Evolutionary conservation across 805 yeast genomes (phyloP).

Genomic region (Starmerella vitae): DNA sequence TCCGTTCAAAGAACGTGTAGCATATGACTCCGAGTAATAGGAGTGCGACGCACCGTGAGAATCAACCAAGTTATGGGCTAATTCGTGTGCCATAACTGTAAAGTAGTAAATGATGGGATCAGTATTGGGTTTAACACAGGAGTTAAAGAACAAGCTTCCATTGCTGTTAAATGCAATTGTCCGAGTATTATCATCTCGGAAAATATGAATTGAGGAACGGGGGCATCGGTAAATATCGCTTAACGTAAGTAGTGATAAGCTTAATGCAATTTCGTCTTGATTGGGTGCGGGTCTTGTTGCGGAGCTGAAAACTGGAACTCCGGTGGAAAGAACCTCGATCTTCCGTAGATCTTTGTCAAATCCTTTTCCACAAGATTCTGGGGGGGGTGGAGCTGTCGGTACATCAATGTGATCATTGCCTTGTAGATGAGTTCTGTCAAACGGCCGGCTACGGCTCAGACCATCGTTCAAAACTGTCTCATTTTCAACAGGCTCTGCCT

Average conservation of each 20-base stretch:
- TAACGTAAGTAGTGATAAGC: slow-evolving; percentile 3
- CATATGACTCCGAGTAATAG: slow-evolving; percentile 26
- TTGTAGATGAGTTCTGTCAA: background rate
- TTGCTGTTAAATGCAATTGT: slow-evolving; percentile 30
- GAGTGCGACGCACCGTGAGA: slow-evolving; percentile 30
- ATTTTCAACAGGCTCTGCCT: background rate
- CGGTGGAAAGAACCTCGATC: background rate
- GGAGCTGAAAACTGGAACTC: slow-evolving; percentile 1
- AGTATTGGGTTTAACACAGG: slow-evolving; percentile 13
- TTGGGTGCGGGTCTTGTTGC: background rate
- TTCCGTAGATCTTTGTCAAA: slow-evolving; percentile 1
- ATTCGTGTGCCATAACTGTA: slow-evolving; percentile 30
- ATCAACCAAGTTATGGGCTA: slow-evolving; percentile 29
- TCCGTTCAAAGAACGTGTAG: slow-evolving; percentile 21
- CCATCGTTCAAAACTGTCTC: background rate
- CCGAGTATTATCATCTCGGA: slow-evolving; percentile 11
- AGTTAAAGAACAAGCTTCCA: slow-evolving; percentile 30
- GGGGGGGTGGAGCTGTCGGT: background rate
- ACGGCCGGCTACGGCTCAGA: background rate
- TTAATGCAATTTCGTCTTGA: slow-evolving; percentile 10
- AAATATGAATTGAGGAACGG: slow-evolving; percentile 4
- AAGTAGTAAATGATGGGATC: slow-evolving; percentile 26
- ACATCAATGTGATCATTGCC: background rate
- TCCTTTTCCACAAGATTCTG: background rate
- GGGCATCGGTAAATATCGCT: slow-evolving; percentile 7